Percentiles rank a stretch among this genome's conserved stretches.
phyloP scores from a whole-genome alignment of 306 rosid genomes.

The Cucumis melo region DNA sequence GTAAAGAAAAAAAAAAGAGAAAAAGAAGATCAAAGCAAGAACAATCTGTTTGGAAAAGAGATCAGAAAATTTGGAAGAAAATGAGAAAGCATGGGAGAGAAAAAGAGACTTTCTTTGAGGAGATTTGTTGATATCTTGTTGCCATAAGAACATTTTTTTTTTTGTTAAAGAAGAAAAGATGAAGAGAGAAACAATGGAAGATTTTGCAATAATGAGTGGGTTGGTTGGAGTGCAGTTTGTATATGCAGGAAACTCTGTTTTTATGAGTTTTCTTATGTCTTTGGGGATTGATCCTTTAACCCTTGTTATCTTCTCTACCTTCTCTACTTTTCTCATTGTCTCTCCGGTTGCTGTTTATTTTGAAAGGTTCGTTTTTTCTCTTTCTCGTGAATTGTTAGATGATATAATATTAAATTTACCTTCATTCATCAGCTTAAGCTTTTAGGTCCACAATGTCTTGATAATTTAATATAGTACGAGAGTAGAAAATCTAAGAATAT shows the following conservation, averaged over 20 bases:
- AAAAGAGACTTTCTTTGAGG: background rate
- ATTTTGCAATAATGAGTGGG: constrained; percentile 38
- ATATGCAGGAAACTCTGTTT: constrained; percentile 57
- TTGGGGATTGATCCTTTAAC: constrained; percentile 44
- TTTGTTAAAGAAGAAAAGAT: background rate
- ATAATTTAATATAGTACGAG: too few species aligned
- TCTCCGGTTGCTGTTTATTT: constrained; percentile 52
- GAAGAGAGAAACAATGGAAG: constrained; percentile 24
- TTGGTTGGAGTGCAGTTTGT: constrained; percentile 52
- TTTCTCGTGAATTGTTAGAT: too few species aligned
- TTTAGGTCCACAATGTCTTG: too few species aligned
- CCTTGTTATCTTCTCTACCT: constrained; percentile 50
- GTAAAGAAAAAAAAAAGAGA: background rate
- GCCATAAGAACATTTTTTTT: background rate
- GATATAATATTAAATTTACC: too few species aligned
- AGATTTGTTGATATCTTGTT: background rate
- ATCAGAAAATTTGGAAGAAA: background rate
- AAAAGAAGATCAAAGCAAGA: background rate
- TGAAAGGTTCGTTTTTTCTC: constrained; percentile 34
- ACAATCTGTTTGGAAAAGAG: background rate
- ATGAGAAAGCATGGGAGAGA: constrained; percentile 1
- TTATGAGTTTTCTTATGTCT: constrained; percentile 55
- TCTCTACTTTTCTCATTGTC: constrained; percentile 59
- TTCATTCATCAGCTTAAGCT: too few species aligned
- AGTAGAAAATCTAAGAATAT: too few species aligned